Base-by-base conservation (phyloP, 2,329 filamentous ascomycete species). In the Botrytis tulipae region DNA sequence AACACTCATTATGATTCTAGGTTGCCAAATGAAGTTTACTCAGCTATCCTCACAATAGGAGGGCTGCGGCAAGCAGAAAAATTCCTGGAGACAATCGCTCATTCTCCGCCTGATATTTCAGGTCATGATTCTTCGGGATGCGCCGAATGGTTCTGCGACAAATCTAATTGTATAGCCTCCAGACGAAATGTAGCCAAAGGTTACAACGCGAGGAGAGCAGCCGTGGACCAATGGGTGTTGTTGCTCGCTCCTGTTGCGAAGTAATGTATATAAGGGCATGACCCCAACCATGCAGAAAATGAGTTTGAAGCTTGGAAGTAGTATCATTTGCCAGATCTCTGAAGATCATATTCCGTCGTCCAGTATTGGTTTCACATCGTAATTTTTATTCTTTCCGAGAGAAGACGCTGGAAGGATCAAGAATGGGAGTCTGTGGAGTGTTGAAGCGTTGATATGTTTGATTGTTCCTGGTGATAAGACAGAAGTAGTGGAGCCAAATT, bases 61-160 rank as follows among this genome's bases (percentile, higher is more conserved):
- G 14, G n/a, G 51, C n/a, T 57, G 3, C 6, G 12, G 25, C 14
- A 29, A 57, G 51, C n/a, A 18, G 51, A 57, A 32, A 4, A 29
- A 4, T 57, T 18, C 3, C 32, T n/a, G 51, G 14, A 57, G 25
- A 57, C 7, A 25, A 74, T 68, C 20, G 37, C 51, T 25, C 40
- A 60, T 32, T 20, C 42, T n/a, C 18, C 16, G 59, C 66, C 1
- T 74, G 76, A 40, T 66, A 74, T 10, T 40, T 74, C 25, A 75
- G 72, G 74, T 5, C 79, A 81, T 61, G 78, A 79, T 59, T 67
- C 75, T 6, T 75, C 73, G 37, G 76, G 74, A 57, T 82, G 80
- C 66, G 79, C 78, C 14, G 80, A 81, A 72, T 82, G 80, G 80
- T 81, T 80, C 61, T 82, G 80, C 73, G 79, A 81, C 42, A 81